Base-by-base conservation (phyloP, 306 rosid genomes). In the Prinsepia uniflora region DNA sequence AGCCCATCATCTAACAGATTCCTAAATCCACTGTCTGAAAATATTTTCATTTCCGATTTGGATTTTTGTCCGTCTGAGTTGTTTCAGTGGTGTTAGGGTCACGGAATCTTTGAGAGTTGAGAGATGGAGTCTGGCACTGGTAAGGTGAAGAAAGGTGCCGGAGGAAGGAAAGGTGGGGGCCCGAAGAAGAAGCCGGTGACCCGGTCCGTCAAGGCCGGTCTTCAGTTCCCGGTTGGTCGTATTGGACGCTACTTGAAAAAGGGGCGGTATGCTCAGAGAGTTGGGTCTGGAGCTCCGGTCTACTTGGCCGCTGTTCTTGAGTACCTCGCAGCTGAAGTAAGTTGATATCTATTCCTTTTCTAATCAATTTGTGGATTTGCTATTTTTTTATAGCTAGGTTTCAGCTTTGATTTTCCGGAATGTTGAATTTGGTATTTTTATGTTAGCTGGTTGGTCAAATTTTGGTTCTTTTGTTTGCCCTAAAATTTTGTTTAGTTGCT, bases 171-270 rank as follows among this genome's bases (percentile, higher is more conserved):
- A 63, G 96, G 86, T 0, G 89, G 91, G 0, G 96, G 96, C 1
- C 91, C 96, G 0, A 89, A 83, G 86, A 89, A 89, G 91, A 89
- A 89, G 84, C 68, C 96, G 0, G 91, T 89, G 11, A 75, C 96
- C 0, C 76, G 86, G 50, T 89, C 96, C 24, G 79, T 81, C 10
- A 89, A 78, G 42, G 89, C 96, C 18, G 96, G 96, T 12, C 86
- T 89, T 17, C 96, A 89, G 44, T 89, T 89, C 39, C 96, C 96
- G 10, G 96, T 89, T 7, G 96, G 96, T 17, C 77, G 96, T n/a
- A 84, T 89, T n/a, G 96, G 91, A 0, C 85, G 96, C 0, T 89
- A 84, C 75, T 66, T 89, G 76, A 89, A 89, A 85, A 82, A 89
- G 41, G 96, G 96, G 0, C 45, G 96, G 9, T 89, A 89, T 40